Evolutionary conservation across 2,329 filamentous ascomycete species (phyloP), one percentile per base, ranked within the genome.

Genomic region (Fusarium siculi): DNA sequence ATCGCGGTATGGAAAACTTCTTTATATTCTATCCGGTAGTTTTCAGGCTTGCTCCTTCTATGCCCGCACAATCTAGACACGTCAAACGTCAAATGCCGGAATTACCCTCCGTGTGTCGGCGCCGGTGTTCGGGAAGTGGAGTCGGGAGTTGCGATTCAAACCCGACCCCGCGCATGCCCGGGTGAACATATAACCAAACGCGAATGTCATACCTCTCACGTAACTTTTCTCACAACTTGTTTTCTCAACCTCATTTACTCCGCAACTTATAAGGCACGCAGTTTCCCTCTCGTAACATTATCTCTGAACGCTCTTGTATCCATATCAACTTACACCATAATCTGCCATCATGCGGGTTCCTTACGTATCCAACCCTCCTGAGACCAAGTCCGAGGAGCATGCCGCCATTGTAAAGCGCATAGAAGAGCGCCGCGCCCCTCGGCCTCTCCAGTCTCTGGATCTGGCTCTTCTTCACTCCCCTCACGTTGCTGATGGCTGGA

Each of bases 401-500:
- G 83, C 83, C 2, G 88, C 85, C 39, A 90, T 94, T 77, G 87
- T 93, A 73, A 75, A 84, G 55, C 91, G 91, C 76, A 90, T 94
- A 77, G 83, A 85, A 15, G 90, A 87, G 39, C 91, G 93, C 21
- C 91, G 93, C 30, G 82, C 85, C 4, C 92, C 93, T 1, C 90
- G 92, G 3, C 91, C 92, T 5, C 87, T 96, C 25, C 92, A 93
- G 67, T 83, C 91, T 0, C 88, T 96, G n/a, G 93, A 96, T 80
- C 88, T 94, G 5, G 86, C 93, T 4, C 88, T 96, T 3, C 87
- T 96, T 18, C 93, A 96, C 84, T 89, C 91, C 25, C 92, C 93
- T 3, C 84, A 90, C 23, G 88, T 96, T 4, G 93, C 93, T 21
- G 91, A 94, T 82, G 93, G 93, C 58, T 93, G 91, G 91, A 93